These are phyloP conservation scores for Pezicula neosporulosa DNA, from an alignment of 2,329 filamentous ascomycete species.

Conservation along the genomic window DNA sequence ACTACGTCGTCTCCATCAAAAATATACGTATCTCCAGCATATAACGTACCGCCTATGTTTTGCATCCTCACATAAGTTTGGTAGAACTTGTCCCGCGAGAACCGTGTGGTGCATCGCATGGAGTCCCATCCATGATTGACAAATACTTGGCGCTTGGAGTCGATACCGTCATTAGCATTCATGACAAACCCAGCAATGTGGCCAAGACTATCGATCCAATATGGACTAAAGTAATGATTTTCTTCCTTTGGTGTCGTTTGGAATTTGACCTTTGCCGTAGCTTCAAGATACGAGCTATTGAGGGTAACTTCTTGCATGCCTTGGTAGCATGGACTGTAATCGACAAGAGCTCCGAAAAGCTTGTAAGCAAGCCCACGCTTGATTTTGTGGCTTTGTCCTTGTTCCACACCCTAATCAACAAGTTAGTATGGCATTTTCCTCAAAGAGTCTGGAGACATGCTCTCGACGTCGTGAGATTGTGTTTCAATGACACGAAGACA, in stretches of 20 bases:
- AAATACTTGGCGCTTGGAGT: slow-evolving; percentile 21
- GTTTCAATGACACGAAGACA: too few species aligned
- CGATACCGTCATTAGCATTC: slow-evolving; percentile 42
- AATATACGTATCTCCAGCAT: slow-evolving; percentile 33
- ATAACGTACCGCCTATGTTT: slow-evolving; percentile 24
- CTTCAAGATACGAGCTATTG: slow-evolving; percentile 40
- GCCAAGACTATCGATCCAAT: slow-evolving; percentile 54
- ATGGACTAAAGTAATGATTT: slow-evolving; percentile 49
- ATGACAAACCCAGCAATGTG: slow-evolving; percentile 58
- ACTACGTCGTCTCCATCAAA: slow-evolving; percentile 30
- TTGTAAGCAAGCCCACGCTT: slow-evolving; percentile 74
- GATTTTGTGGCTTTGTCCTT: slow-evolving; percentile 57
- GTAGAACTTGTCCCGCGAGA: slow-evolving; percentile 17
- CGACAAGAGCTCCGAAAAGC: slow-evolving; percentile 53
- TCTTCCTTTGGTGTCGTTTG: slow-evolving; percentile 44
- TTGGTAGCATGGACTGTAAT: slow-evolving; percentile 49
- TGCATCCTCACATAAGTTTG: slow-evolving; percentile 24
- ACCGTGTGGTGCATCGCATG: slow-evolving; percentile 16
- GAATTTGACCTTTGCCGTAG: slow-evolving; percentile 40
- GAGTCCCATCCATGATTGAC: slow-evolving; percentile 24
- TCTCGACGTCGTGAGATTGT: too few species aligned
- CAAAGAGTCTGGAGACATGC: too few species aligned
- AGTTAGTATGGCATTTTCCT: slow-evolving; percentile 3
- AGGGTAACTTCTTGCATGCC: slow-evolving; percentile 58
- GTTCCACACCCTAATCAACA: slow-evolving; percentile 4